Conservation (phyloP, 2,329 filamentous ascomycete species). For the Whalleya microplaca region DNA sequence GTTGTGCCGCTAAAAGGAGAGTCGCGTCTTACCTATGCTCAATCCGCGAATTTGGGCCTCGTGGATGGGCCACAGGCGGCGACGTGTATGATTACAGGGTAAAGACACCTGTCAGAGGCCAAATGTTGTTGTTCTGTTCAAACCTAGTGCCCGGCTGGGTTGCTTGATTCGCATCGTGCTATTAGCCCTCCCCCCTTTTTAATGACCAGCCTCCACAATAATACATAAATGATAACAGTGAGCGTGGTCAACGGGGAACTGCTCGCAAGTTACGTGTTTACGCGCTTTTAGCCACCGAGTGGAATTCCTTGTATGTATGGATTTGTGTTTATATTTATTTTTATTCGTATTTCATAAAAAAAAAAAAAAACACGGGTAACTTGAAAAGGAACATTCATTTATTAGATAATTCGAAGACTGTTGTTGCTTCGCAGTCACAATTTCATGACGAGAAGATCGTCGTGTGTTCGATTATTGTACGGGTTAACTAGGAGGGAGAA, state of each 20-base stretch:
- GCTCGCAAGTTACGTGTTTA: conserved; percentile 14
- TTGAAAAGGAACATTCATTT: no score
- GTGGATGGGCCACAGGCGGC: conserved; percentile 11
- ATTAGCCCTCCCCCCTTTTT: conserved; percentile 1
- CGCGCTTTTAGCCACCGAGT: conserved; percentile 24
- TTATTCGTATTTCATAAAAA: no score
- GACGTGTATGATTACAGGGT: conserved; percentile 27
- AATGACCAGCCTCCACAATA: conserved; percentile 22
- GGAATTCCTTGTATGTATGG: conserved; percentile 5
- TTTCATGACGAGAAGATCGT: neutral
- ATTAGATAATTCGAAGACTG: no score
- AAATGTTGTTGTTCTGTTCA: conserved; percentile 31
- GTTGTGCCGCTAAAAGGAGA: conserved; percentile 3
- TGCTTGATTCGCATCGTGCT: conserved; percentile 7
- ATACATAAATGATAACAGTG: conserved; percentile 2
- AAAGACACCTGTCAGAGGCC: conserved; percentile 17
- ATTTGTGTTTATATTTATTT: no score
- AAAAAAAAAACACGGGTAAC: no score
- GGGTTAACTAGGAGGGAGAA: no score
- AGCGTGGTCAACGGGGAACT: conserved; percentile 8
- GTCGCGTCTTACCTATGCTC: conserved; percentile 15
- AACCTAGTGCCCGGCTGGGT: conserved; percentile 17
- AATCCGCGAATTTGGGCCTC: conserved; percentile 20
- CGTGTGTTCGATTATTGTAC: neutral
- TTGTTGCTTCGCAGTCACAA: no score